These are phyloP conservation scores for Curvularia spicifera DNA, from an alignment of 2,329 filamentous ascomycete species.

Conservation along the genomic window DNA sequence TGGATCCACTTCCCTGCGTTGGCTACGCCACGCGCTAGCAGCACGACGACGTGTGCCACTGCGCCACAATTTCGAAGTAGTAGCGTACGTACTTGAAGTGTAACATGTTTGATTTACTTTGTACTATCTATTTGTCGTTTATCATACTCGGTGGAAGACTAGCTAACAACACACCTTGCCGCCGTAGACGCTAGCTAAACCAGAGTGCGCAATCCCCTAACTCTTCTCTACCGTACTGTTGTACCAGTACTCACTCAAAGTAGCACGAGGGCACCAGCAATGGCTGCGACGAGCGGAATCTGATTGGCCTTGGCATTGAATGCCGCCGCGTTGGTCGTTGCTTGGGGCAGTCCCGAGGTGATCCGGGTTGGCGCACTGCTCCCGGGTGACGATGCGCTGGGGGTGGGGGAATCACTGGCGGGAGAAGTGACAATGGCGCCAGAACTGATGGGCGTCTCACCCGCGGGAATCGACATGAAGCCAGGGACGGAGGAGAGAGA, in stretches of 20 bases:
- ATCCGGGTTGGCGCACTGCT: neutral
- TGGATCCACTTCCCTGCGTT: slow-evolving; percentile 16
- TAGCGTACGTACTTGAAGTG: neutral
- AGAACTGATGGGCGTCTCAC: slow-evolving; percentile 31
- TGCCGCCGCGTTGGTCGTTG: slow-evolving; percentile 30
- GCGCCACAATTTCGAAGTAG: neutral
- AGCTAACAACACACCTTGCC: neutral
- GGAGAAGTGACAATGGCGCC: slow-evolving; percentile 8
- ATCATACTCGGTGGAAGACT: neutral
- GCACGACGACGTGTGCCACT: neutral
- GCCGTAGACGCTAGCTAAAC: neutral
- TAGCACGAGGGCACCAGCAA: slow-evolving; percentile 36
- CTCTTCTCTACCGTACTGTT: neutral
- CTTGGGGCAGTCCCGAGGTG: slow-evolving; percentile 5
- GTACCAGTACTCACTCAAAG: slow-evolving; percentile 16
- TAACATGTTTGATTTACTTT: neutral
- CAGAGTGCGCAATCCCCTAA: neutral
- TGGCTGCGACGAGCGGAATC: slow-evolving; percentile 21
- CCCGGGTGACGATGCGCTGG: slow-evolving; percentile 1
- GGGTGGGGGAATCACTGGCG: neutral
- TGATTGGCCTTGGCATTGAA: slow-evolving; percentile 21
- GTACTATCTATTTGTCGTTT: neutral
- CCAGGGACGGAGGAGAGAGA: slow-evolving; percentile 13
- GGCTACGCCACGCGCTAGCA: slow-evolving; percentile 11
- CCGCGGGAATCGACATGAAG: slow-evolving; percentile 27